Conservation (phyloP, 257 asterid species). For the Petunia secreta region DNA sequence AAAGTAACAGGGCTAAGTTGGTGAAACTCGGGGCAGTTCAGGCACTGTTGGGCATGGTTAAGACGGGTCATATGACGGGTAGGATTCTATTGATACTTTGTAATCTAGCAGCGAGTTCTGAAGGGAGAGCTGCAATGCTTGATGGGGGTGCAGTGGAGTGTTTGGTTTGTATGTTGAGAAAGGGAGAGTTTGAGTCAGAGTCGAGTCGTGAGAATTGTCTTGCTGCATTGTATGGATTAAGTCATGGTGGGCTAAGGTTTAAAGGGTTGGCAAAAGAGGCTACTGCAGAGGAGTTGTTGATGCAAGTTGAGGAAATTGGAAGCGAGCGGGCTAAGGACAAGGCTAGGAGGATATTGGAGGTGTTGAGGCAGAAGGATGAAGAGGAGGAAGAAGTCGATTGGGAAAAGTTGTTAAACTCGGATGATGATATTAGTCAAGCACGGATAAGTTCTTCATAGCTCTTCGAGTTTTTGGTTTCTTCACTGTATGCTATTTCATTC, state of each 20-base stretch:
- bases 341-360: slow-evolving; percentile 64
- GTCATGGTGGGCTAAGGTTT: slow-evolving; percentile 91
- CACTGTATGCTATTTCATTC: slow-evolving; percentile 19
- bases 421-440: slow-evolving; percentile 51
- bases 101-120: slow-evolving; percentile 66
- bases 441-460: slow-evolving; percentile 23
- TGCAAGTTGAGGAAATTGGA: slow-evolving; percentile 52
- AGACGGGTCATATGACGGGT: slow-evolving; percentile 61
- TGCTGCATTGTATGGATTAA: slow-evolving; percentile 70
- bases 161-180: slow-evolving; percentile 49
- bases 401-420: slow-evolving; percentile 79
- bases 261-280: slow-evolving; percentile 92
- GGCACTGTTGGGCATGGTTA: slow-evolving; percentile 65
- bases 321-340: slow-evolving; percentile 51
- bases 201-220: slow-evolving; percentile 65
- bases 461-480: slow-evolving; percentile 4
- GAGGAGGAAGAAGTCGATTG: slow-evolving; percentile 86
- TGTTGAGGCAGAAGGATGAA: slow-evolving; percentile 63
- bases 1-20: slow-evolving; percentile 80
- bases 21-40: slow-evolving; percentile 80
- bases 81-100: slow-evolving; percentile 68
- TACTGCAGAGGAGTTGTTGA: slow-evolving; percentile 69
- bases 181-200: slow-evolving; percentile 50
- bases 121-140: slow-evolving; percentile 83
- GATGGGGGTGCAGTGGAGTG: slow-evolving; percentile 71